Base-by-base conservation (phyloP, 768 basidiomycete species). In the Sporobolomyces phaffii region DNA sequence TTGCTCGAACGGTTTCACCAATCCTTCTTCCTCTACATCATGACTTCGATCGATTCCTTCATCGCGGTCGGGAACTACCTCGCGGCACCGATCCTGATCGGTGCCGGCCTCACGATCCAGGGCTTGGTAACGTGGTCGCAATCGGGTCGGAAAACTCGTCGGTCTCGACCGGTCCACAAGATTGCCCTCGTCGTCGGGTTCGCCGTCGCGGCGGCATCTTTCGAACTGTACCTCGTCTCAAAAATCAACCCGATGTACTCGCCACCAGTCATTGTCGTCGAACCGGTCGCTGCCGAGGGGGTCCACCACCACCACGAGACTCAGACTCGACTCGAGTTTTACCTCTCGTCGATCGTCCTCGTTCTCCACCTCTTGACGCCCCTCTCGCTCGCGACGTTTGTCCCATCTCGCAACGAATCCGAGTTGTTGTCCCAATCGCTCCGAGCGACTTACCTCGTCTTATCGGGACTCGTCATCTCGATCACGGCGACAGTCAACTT, bases 21-120 rank as follows among this genome's bases (percentile, higher is more conserved):
- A 2, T 98, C 94, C 0, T 93, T 94, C 79, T 97, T 98, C 81
- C 92, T 98, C 80, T 98, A 93, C 79, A 81, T 98, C 67, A 79
- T 91, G 65, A 83, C 87, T 18, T 78, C 80, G 43, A 81, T 85
- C 1, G 80, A 78, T 8, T 82, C 81, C 2, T 96, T 94, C 79
- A 83, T 91, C 72, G 89, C 93, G 76, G 91, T 98, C 33, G 93
- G 92, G 3, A 84, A 81, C 73, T 99, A 90, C 77, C 82, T 99
- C 10, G 93, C 94, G 0, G 90, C 89, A 61, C 89, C 85, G 1
- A 82, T 98, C 41, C 76, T 97, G 5, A 82, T 96, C 60, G 89
- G 90, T 41, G 83, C 89, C 17, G 87, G 86, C 1, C 83, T 96
- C 82, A 88, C 94, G 78, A 84, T 96, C 72, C 83, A 84, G 44